Evolutionary conservation across 495 filamentous ascomycete species (phyloP), one percentile per base, ranked within the genome.

Genomic region (Clohesyomyces aquaticus): DNA sequence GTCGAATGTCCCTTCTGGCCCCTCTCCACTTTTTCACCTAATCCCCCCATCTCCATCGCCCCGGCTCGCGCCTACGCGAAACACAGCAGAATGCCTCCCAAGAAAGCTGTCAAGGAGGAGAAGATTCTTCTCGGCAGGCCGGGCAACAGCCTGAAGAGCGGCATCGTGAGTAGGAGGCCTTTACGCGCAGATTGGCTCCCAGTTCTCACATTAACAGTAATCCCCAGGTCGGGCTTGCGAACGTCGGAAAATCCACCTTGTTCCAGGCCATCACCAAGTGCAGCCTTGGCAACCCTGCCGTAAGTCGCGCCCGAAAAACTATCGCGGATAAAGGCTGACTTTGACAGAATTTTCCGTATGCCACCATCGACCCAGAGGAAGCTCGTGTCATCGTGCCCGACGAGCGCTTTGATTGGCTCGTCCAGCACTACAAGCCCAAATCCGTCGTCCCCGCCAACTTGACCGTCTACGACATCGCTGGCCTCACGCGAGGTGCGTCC

Each of bases 181-280:
- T 74, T 66, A 50, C 63, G 43, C 49, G 35, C 32, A 53, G 47
- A 55, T 63, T 43, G 18, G 27, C 32, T 45, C 57, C 46, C 57
- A 16, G 61, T 65, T 61, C 66, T 75, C 63, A 57, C 55, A 54
- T 71, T 67, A 69, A 72, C 60, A 66, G 46, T 55, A 25, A 66
- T 71, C 64, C 38, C 69, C 77, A 96, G 92, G 92, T 98, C 75
- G 95, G 95, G 78, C 87, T 99, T 74, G 95, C 95, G 73, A 99
- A 99, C 77, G 95, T 99, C 66, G 95, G 95, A 74, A 99, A 99
- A 80, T 99, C 95, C 60, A 99, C 95, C 23, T 88, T 99, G 71
- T 99, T 99, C 83, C 95, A 99, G 80, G 92, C 95, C 67, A 96
- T 99, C 81, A 99, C 95, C 66, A 97, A 96, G 82, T 97, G 89